Conservation (phyloP, 306 rosid genomes). For the Trichosanthes cucumerina region DNA sequence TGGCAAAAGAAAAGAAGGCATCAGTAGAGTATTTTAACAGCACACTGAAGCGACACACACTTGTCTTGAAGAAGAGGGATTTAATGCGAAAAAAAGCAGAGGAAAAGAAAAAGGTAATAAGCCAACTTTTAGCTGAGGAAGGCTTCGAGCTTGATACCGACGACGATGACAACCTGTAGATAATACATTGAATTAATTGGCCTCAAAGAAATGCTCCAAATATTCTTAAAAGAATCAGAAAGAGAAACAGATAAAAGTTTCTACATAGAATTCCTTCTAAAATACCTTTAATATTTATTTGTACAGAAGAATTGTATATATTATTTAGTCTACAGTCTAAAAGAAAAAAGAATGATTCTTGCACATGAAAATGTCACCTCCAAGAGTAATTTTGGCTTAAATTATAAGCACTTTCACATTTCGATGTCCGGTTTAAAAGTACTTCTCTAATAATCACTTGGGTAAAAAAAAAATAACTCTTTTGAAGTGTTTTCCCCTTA, state of each 20-base stretch:
- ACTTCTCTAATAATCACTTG: neutral
- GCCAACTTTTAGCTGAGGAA: conserved; percentile 73
- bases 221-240: conserved; percentile 8
- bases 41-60: conserved; percentile 77
- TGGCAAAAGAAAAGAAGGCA: conserved; percentile 84
- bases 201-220: conserved; percentile 6
- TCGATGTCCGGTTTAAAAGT: neutral
- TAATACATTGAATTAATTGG: conserved; percentile 8
- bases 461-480: too few relatives aligned
- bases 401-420: neutral
- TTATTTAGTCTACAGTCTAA: neutral
- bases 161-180: conserved; percentile 38
- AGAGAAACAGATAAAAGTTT: neutral
- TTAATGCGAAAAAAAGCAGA: conserved; percentile 70
- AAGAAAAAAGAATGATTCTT: neutral
- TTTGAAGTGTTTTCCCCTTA: too few relatives aligned
- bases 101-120: conserved; percentile 49
- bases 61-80: conserved; percentile 73
- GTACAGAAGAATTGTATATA: conserved; percentile 26
- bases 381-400: neutral
- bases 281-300: conserved; percentile 7
- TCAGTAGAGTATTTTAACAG: conserved; percentile 53
- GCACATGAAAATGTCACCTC: neutral
- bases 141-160: conserved; percentile 92
- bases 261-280: neutral